These are phyloP conservation scores for Sarocladium brachiariae DNA, from an alignment of 2,329 filamentous ascomycete species.

Conservation along the genomic window DNA sequence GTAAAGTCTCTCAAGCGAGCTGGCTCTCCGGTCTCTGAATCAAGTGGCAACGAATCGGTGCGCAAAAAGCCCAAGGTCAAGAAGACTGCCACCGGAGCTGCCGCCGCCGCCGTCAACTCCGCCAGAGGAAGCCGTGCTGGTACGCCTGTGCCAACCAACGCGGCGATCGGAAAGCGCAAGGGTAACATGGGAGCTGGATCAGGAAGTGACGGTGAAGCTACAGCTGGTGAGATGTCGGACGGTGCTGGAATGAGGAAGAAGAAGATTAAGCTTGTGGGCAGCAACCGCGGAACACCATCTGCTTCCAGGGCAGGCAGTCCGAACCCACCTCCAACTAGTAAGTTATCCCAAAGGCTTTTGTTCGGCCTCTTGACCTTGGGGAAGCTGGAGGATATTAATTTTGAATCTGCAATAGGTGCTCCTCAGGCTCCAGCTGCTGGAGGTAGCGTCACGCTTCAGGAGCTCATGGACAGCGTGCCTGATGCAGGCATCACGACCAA, in stretches of 20 bases:
- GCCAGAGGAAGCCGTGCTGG: slow-evolving; percentile 41
- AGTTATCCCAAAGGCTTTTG: not conserved
- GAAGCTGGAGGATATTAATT: not conserved
- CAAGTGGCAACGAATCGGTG: slow-evolving; percentile 82
- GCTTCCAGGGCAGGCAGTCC: slow-evolving; percentile 34
- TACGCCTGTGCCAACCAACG: slow-evolving; percentile 43
- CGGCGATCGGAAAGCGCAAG: slow-evolving; percentile 21
- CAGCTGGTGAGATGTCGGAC: slow-evolving; percentile 61
- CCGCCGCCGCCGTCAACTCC: slow-evolving; percentile 15
- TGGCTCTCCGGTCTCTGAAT: slow-evolving; percentile 77
- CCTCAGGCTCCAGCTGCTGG: not conserved
- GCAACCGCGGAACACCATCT: slow-evolving; percentile 44
- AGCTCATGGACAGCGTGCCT: not conserved
- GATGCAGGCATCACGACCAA: not conserved
- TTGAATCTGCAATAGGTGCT: not conserved
- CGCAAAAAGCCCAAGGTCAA: slow-evolving; percentile 62
- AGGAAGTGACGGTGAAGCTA: slow-evolving; percentile 66
- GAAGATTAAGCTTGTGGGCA: slow-evolving; percentile 45
- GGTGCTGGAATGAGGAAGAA: slow-evolving; percentile 47
- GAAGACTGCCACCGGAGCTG: slow-evolving; percentile 46
- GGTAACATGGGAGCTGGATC: slow-evolving; percentile 39
- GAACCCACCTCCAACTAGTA: not conserved
- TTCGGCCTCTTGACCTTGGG: too few relatives aligned
- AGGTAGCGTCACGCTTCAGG: not conserved
- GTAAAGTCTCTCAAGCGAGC: slow-evolving; percentile 68